Base-by-base conservation (phyloP, 371 early-diverging fungal species). In the Apophysomyces sp. region DNA sequence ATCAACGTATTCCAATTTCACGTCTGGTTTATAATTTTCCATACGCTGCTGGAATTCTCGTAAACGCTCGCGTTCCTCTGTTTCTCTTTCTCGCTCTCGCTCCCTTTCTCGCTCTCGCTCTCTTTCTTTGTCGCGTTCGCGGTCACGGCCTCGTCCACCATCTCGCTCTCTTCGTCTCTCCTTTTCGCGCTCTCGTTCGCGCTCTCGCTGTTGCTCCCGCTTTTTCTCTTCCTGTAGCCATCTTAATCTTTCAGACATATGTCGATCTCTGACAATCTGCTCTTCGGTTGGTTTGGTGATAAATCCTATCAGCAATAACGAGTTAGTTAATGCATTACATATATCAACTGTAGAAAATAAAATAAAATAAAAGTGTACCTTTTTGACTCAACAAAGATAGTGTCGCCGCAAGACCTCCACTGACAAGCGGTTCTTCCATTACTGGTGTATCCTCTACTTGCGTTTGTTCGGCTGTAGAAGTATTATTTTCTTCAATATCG, bases 1-100 rank as follows among this genome's bases (percentile, higher is more conserved):
- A 71, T 98, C 98, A 15, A 86, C 82, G 63, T 98, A 95, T 71
- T 94, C 92, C n/a, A 98, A 70, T 32, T 90, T 84, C 40, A 98
- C 87, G 54, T 91, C 89, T 0, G 98, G 98, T 54, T 86, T 89
- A 68, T 98, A 98, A 64, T 94, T 82, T 64, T 89, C 86, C 87
- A 96, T 94, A 9, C 92, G 88, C 54, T 90, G 86, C 65, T 91
- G 90, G 39, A 84, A 78, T 67, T 92, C 92, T 41, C 90, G 85
- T 72, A 88, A 69, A 36, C 89, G 78, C 49, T 82, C 84, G 39
- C 88, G 82, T 41, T 92, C 90, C 55, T 88, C 78, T 41, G 65
- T 30, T 44, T 86, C 89, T 49, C 78, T 78, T 65, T 88, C 78
- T 31, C 75, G 62, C 52, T 82, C 82, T 59, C 76, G 62, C 55